phyloP scores from a whole-genome alignment of 768 basidiomycete genomes.

The Leccinum fibrillosum region DNA sequence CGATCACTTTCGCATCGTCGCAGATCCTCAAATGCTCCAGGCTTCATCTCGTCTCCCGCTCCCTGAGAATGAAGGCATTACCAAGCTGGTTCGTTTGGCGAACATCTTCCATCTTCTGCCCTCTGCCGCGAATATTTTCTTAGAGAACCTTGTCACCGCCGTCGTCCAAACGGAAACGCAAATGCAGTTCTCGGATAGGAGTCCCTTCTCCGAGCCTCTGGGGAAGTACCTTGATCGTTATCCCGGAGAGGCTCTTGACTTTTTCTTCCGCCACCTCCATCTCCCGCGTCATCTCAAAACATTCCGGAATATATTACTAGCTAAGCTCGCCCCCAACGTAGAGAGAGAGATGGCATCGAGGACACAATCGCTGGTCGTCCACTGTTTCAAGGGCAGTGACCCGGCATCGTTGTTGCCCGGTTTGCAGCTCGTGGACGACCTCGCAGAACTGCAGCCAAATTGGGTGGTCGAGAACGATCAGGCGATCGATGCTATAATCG shows the following conservation, averaged over 20 bases:
- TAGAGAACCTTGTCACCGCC: slow-evolving; percentile 80
- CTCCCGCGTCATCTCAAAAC: slow-evolving; percentile 81
- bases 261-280: slow-evolving; percentile 77
- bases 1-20: slow-evolving; percentile 92
- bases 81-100: slow-evolving; percentile 89
- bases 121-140: slow-evolving; percentile 87
- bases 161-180: slow-evolving; percentile 91
- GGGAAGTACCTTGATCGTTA: slow-evolving; percentile 92
- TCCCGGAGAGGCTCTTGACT: slow-evolving; percentile 78
- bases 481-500: slow-evolving; percentile 68
- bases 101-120: slow-evolving; percentile 98
- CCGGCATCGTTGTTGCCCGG: slow-evolving; percentile 58
- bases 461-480: slow-evolving; percentile 72
- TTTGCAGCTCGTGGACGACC: slow-evolving; percentile 72
- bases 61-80: slow-evolving; percentile 86
- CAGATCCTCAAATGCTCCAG: slow-evolving; percentile 82
- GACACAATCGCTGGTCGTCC: slow-evolving; percentile 49
- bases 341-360: slow-evolving; percentile 64
- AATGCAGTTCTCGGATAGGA: slow-evolving; percentile 85
- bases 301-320: slow-evolving; percentile 77
- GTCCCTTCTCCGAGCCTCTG: slow-evolving; percentile 91
- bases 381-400: slow-evolving; percentile 51
- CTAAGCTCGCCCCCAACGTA: slow-evolving; percentile 72
- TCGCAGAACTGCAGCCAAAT: slow-evolving; percentile 58
- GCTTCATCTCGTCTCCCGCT: slow-evolving; percentile 77